These are phyloP conservation scores for Alternaria triticimaculans DNA, from an alignment of 2,329 filamentous ascomycete species.

Conservation along the genomic window DNA sequence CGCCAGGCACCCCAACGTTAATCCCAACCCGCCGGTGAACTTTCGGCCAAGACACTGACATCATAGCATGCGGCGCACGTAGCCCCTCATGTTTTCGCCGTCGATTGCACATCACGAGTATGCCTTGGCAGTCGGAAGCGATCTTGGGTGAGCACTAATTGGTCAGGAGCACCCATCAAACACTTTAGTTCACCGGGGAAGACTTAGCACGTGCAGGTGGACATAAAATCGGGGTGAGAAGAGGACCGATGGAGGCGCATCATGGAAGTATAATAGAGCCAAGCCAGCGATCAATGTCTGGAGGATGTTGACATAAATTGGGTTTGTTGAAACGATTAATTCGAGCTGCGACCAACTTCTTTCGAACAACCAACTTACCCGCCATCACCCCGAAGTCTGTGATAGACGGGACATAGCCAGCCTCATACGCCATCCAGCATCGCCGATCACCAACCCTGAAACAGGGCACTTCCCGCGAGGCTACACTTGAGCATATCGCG, in stretches of 20 bases:
- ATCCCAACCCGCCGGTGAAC: constrained; percentile 4
- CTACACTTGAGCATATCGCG: not conserved
- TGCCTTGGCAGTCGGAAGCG: constrained; percentile 5
- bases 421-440: constrained; percentile 19
- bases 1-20: constrained; percentile 17
- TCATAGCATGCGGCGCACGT: constrained; percentile 12
- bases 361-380: not conserved
- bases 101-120: constrained; percentile 8
- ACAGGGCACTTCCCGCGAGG: not conserved
- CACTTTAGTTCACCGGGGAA: constrained; percentile 2
- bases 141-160: constrained; percentile 10
- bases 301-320: not conserved
- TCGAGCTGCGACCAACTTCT: not conserved
- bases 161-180: constrained; percentile 6
- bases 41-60: constrained; percentile 19
- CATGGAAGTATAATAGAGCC: constrained; percentile 12
- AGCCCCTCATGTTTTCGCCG: constrained; percentile 19
- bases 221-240: constrained; percentile 6
- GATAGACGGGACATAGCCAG: constrained; percentile 2
- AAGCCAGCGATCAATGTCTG: not conserved
- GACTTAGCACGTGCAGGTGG: constrained; percentile 14
- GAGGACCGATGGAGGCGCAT: constrained; percentile 8
- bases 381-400: not conserved
- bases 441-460: constrained; percentile 15
- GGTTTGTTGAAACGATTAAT: not conserved